Evolutionary conservation across 805 yeast genomes (phyloP).

Genomic region (Debaryomyces tyrocola): DNA sequence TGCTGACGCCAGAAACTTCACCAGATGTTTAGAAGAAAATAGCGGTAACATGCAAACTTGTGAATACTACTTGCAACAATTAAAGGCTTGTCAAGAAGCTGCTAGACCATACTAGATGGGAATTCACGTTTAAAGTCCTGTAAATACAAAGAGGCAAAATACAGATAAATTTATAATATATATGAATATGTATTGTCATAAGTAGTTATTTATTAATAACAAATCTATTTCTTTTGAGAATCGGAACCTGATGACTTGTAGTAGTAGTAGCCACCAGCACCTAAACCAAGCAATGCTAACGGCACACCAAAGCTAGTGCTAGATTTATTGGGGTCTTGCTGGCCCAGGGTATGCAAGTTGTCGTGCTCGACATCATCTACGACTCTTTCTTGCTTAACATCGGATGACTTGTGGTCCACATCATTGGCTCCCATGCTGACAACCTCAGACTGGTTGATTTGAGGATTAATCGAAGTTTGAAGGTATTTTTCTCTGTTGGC

Average conservation of each 20-base stretch:
- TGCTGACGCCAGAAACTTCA: constrained; percentile 89
- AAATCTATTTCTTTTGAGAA: constrained; percentile 2
- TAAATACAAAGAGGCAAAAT: constrained; percentile 1
- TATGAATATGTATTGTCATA: background rate
- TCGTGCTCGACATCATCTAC: constrained; percentile 42
- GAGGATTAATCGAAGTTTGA: constrained; percentile 42
- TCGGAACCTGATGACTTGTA: constrained; percentile 7
- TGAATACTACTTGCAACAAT: constrained; percentile 94
- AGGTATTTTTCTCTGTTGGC: constrained; percentile 41
- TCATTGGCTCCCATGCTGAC: constrained; percentile 34
- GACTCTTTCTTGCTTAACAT: constrained; percentile 30
- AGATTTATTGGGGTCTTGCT: constrained; percentile 2
- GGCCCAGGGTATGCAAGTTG: constrained; percentile 17
- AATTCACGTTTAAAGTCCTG: background rate
- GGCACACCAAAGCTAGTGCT: constrained; percentile 14
- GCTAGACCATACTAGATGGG: constrained; percentile 66
- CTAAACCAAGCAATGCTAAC: constrained; percentile 25
- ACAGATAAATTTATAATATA: background rate
- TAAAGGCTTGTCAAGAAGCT: constrained; percentile 96
- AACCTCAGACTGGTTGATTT: constrained; percentile 37
- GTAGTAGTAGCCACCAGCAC: constrained; percentile 29
- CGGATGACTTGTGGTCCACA: constrained; percentile 36
- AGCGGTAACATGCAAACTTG: constrained; percentile 95
- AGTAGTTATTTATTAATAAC: background rate
- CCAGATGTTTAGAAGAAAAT: constrained; percentile 93